Evolutionary conservation across 2,329 filamentous ascomycete species (phyloP), one percentile per base, ranked within the genome.

Genomic region (Dothideomycetes sp.): DNA sequence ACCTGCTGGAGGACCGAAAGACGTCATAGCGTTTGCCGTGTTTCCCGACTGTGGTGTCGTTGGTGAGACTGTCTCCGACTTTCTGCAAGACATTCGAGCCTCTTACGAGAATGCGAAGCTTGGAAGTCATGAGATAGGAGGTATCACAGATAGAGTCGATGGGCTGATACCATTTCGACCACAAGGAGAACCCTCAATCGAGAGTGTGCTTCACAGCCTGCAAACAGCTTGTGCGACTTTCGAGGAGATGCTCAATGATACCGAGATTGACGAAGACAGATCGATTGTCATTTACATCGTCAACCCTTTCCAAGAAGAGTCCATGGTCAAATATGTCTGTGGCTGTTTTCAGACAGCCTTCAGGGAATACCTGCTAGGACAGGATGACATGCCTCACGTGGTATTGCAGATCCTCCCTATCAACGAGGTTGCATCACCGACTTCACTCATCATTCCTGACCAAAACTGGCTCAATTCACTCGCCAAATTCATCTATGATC

Each of bases 401-500:
- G 79, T 86, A 4, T 64, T 93, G 13, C 85, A 93, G 54, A 69
- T 93, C 2, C 64, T 93, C 1, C 80, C 85, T 0, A 68, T 80
- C 12, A 73, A 76, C 42, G 66, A 78, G n/a, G 60, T 91, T 7
- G 76, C 80, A 6, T 80, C 78, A 1, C 67, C 76, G 4, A 71
- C 73, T 1, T 70, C 70, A 2, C 61, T 87, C 11, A 71, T 79
- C 1, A 68, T 83, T n/a, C 73, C 78, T 1, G 68, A 74, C 2
- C 73, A 76, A 0, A 57, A 62, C 4, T 77, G 80, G 11, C 74
- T 82, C 50, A 64, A 68, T 31, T 73, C 66, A 41, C 65, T 88
- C 12, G 82, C 81, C 13, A 69, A 85, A 45, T 82, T 89, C 58
- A 75, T 82, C 2, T 91, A 89, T 51, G 82, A 87, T 54, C 77